These are phyloP conservation scores for Beta corolliflora DNA, from an alignment of 179 eudicot species.

Conservation along the genomic window DNA sequence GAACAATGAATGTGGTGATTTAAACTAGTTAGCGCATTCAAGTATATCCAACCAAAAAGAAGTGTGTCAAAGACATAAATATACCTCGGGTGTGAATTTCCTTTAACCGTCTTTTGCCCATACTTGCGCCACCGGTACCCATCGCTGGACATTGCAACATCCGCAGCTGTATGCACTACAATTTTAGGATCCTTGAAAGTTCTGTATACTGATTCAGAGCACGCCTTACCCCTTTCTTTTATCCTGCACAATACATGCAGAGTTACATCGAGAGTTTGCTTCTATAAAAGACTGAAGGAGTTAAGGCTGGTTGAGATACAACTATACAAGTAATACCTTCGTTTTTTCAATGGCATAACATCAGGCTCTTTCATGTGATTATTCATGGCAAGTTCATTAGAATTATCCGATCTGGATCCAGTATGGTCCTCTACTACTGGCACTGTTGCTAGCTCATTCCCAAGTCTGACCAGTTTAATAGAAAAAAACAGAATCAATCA, in stretches of 20 bases:
- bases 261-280: conserved; percentile 10
- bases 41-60: not conserved
- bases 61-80: not conserved
- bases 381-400: conserved; percentile 37
- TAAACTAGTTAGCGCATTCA: not conserved
- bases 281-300: not conserved
- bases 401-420: conserved; percentile 22
- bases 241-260: conserved; percentile 41
- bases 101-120: conserved; percentile 94
- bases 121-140: conserved; percentile 97
- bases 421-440: conserved; percentile 29
- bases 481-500: conserved; percentile 4
- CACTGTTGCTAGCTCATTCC: conserved; percentile 22
- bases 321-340: conserved; percentile 45
- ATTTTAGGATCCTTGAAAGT: conserved; percentile 72
- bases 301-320: not conserved
- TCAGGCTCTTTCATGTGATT: conserved; percentile 49
- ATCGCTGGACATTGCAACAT: conserved; percentile 69
- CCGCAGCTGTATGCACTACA: conserved; percentile 69
- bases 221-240: conserved; percentile 50
- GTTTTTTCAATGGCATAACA: conserved; percentile 58
- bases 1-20: not conserved
- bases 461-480: conserved; percentile 24
- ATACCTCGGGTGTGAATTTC: conserved; percentile 81
- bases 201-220: conserved; percentile 42